Base-by-base conservation (phyloP, 805 yeast species). In the Starmerella sp. region DNA sequence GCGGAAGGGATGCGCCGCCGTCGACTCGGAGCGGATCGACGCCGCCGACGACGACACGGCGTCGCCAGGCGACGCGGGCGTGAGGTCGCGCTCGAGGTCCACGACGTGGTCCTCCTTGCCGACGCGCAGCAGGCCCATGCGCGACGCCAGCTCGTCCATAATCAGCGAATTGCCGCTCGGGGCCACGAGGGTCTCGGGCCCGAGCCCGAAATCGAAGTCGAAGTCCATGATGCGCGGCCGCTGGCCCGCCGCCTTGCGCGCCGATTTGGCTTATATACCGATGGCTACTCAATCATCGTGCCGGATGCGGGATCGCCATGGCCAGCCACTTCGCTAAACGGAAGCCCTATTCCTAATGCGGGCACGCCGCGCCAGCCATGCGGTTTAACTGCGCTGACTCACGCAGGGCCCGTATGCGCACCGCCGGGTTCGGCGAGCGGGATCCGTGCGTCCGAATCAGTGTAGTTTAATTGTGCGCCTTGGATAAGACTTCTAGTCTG, bases 21-120 rank as follows among this genome's bases (percentile, higher is more conserved):
- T 46, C 29, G 30, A 4, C 28, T 43, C 34, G 5, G 61, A 58
- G 14, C 48, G 57, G 14, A 58, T 41, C 14, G 61, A 58, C 6
- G 57, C 22, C 6, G 57, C 52, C 4, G 55, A 54, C 17, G 60
- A 57, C 17, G 43, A 29, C 5, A 28, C 9, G 6, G 53, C 32
- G 6, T 29, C 37, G 2, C 11, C 8, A 8, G 53, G 51, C 4
- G 53, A 43, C 22, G 6, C 37, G 14, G 48, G 54, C 30, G 43
- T 9, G 17, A 17, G 30, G 30, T n/a, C 22, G 37, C 36, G 48
- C 11, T 11, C 36, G 17, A 44, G 35, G 14, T 30, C 35, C 46
- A 36, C 29, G 46, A 31, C 37, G 6, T 8, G 13, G 37, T 8
- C n/a, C 15, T 37, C 46, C 28, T 45, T 46, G 41, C 13, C 37